A percentile compares a stretch with the other conserved stretches of the same genome.
Evolutionary conservation across 148 eudicot genomes (phyloP).

Genomic region (Camellia japonica): DNA sequence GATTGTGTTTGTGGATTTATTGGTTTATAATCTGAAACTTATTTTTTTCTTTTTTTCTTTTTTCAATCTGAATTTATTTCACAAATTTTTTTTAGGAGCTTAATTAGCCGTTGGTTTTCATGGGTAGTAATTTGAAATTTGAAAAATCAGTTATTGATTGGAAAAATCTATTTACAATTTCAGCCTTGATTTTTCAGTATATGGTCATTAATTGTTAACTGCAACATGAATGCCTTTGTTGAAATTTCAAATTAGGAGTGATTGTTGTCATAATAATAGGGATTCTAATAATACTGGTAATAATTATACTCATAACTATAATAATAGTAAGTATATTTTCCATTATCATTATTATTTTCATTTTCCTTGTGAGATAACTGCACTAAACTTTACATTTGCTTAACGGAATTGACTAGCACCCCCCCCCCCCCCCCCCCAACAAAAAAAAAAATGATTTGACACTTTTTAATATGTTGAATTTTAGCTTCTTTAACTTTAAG

Average conservation of each 20-base stretch:
- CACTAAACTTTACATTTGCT: no score
- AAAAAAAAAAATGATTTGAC: no score
- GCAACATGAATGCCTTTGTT: not conserved
- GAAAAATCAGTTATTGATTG: not conserved
- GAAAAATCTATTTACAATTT: not conserved
- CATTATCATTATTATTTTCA: no score
- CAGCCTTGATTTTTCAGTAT: no score
- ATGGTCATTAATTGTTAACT: not conserved
- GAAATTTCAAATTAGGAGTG: not conserved
- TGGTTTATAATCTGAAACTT: not conserved
- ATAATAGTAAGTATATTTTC: not conserved
- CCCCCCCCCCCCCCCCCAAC: no score
- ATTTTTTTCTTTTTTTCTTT: not conserved
- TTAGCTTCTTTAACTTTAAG: no score
- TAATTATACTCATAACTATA: not conserved
- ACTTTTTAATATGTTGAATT: no score
- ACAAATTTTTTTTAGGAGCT: not conserved
- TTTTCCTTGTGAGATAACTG: no score
- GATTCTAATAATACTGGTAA: not conserved
- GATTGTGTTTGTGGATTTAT: not conserved
- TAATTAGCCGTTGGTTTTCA: not conserved
- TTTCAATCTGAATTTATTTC: not conserved
- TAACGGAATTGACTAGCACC: no score
- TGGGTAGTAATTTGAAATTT: not conserved
- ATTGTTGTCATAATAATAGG: not conserved